Conservation (phyloP, 1,139 yeast genomes). For the Blastobotrys proliferans region DNA sequence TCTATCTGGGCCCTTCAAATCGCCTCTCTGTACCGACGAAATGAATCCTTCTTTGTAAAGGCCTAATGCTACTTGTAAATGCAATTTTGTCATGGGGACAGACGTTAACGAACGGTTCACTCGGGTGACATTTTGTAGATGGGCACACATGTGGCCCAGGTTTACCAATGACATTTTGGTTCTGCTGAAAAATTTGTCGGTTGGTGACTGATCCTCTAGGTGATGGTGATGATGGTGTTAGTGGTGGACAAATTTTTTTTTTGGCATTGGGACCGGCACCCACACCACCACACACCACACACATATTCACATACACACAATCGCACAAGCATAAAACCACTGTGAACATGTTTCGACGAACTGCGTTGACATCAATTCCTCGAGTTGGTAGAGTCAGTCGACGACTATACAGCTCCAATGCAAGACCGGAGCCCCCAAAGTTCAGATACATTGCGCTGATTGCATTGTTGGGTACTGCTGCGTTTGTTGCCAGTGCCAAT, state of each 20-base stretch:
- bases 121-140: slow-evolving; percentile 80
- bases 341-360: neutral
- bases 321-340: neutral
- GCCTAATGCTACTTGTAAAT: slow-evolving; percentile 77
- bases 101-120: slow-evolving; percentile 72
- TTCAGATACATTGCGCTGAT: slow-evolving; percentile 32
- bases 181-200: neutral
- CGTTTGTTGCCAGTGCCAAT: slow-evolving; percentile 50
- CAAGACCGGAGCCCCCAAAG: slow-evolving; percentile 30
- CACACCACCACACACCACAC: neutral
- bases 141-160: slow-evolving; percentile 82
- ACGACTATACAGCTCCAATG: slow-evolving; percentile 14
- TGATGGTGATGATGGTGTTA: slow-evolving; percentile 6
- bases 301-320: neutral
- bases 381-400: neutral
- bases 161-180: slow-evolving; percentile 72
- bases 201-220: neutral
- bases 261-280: neutral
- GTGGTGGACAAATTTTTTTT: slow-evolving; percentile 1
- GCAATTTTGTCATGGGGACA: slow-evolving; percentile 79
- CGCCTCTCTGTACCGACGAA: slow-evolving; percentile 79
- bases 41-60: slow-evolving; percentile 89
- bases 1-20: slow-evolving; percentile 82
- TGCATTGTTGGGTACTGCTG: slow-evolving; percentile 39
- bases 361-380: neutral